Evolutionary conservation across 202 grass and related monocot genomes (phyloP).

Genomic region (Setaria viridis): DNA sequence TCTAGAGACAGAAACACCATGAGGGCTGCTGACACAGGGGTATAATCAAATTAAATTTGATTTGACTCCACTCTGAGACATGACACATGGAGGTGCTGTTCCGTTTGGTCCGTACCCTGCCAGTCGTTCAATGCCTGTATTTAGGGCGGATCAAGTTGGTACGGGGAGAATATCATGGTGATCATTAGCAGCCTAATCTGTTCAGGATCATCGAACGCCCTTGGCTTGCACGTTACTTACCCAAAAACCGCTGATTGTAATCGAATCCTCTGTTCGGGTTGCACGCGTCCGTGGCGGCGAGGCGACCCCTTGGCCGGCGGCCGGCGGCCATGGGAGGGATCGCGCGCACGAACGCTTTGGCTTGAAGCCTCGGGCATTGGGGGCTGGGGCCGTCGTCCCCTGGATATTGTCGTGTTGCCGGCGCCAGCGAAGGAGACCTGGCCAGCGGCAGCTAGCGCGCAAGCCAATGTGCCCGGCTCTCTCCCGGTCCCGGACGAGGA

Average conservation of each 20-base stretch:
- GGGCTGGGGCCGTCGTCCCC: no score
- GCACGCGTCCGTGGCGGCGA: not conserved
- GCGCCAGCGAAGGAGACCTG: not conserved
- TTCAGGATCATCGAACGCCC: not conserved
- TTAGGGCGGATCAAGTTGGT: slow-evolving; percentile 7
- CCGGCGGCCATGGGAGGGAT: not conserved
- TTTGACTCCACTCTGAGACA: not conserved
- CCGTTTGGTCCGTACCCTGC: not conserved
- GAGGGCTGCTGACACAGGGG: not conserved
- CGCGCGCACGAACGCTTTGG: not conserved
- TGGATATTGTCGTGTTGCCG: not conserved
- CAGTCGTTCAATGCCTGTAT: not conserved
- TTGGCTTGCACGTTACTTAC: not conserved
- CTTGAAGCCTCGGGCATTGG: not conserved
- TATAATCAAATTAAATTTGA: not conserved
- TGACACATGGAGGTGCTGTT: slow-evolving; percentile 17
- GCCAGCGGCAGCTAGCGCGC: not conserved
- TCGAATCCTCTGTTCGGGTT: not conserved
- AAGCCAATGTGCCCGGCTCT: no score
- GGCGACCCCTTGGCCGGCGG: not conserved
- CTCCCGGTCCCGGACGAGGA: not conserved
- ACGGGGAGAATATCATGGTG: not conserved
- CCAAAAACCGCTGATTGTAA: not conserved
- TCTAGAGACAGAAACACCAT: no score
- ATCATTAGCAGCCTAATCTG: slow-evolving; percentile 1